A percentile compares a stretch with the other conserved stretches of the same genome.
phyloP scores from a whole-genome alignment of 257 asterid species.

The Sherardia arvensis region DNA sequence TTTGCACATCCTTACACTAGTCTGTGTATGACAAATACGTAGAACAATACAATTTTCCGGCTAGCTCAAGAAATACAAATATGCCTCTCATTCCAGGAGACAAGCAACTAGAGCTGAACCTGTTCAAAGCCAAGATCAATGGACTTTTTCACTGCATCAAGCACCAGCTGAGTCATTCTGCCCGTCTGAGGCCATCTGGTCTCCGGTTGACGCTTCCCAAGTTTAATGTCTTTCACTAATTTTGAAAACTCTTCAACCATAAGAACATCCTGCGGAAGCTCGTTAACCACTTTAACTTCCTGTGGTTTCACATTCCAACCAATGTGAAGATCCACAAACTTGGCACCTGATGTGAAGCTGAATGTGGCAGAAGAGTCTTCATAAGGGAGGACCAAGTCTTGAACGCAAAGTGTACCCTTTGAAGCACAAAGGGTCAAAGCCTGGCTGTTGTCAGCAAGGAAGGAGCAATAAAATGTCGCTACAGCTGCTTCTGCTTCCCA shows the following conservation, averaged over 20 bases:
- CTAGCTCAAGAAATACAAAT: not conserved
- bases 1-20: not conserved
- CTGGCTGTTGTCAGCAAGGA: conserved; percentile 54
- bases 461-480: conserved; percentile 63
- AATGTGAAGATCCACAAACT: conserved; percentile 42
- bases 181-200: conserved; percentile 50
- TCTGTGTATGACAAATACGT: not conserved
- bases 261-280: conserved; percentile 56
- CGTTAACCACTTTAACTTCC: conserved; percentile 29
- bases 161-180: conserved; percentile 49
- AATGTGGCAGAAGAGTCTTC: conserved; percentile 44
- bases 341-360: conserved; percentile 43
- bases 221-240: conserved; percentile 39
- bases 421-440: conserved; percentile 41
- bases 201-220: conserved; percentile 28
- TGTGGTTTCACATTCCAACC: conserved; percentile 69
- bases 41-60: not conserved
- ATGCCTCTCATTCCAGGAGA: not conserved
- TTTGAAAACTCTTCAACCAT: conserved; percentile 58
- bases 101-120: conserved; percentile 23
- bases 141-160: conserved; percentile 54
- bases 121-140: conserved; percentile 45
- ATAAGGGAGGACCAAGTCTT: conserved; percentile 46
- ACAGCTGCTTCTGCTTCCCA: conserved; percentile 48
- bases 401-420: conserved; percentile 41